Percentiles rank a stretch among this genome's conserved stretches.
Evolutionary conservation across 768 basidiomycete genomes (phyloP).

Genomic region (Butyriboletus loyo): DNA sequence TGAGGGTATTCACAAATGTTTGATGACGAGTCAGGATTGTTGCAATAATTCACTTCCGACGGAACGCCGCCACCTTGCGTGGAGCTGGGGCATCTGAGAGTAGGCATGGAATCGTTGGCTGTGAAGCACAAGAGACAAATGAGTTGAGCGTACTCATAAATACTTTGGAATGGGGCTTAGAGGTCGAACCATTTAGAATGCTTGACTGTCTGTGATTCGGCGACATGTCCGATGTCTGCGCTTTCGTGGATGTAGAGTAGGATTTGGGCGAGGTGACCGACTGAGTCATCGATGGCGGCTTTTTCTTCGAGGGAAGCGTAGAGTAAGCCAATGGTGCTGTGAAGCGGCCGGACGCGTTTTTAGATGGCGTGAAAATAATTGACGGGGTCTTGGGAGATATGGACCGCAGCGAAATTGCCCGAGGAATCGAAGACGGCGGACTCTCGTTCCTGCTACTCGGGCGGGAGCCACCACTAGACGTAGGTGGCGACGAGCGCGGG

Average conservation of each 20-base stretch:
- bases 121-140: conserved; percentile 39
- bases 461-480: conserved; percentile 2
- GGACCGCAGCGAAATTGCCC: conserved; percentile 36
- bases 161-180: conserved; percentile 47
- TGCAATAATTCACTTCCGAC: conserved; percentile 31
- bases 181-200: conserved; percentile 58
- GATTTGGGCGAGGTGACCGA: conserved; percentile 42
- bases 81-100: conserved; percentile 40
- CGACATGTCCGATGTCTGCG: conserved; percentile 37
- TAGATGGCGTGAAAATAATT: conserved; percentile 35
- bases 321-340: conserved; percentile 23
- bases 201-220: conserved; percentile 23
- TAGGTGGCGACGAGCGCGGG: conserved; percentile 9
- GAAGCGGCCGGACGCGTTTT: conserved; percentile 27
- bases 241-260: conserved; percentile 27
- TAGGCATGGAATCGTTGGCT: conserved; percentile 28
- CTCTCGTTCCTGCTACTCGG: conserved; percentile 15
- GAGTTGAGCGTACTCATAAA: conserved; percentile 59
- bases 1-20: conserved; percentile 25
- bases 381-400: conserved; percentile 29
- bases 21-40: conserved; percentile 13
- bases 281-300: conserved; percentile 63
- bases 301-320: conserved; percentile 53
- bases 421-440: conserved; percentile 54
- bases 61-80: conserved; percentile 23